Base-by-base conservation (phyloP, 768 basidiomycete genomes). In the Rhodotorula sphaerocarpa region DNA sequence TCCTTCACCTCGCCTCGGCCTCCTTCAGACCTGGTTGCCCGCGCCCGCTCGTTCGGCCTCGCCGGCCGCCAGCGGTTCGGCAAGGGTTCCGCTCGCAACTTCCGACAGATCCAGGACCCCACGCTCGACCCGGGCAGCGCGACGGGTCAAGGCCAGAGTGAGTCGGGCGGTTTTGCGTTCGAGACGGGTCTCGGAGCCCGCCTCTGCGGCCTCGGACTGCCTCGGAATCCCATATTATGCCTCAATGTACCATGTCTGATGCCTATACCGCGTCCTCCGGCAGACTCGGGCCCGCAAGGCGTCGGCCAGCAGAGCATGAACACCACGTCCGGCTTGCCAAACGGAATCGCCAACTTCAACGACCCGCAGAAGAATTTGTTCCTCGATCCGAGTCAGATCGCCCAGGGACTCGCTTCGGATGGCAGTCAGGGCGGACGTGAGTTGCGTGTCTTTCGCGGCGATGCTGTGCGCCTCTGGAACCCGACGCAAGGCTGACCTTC, bases 371-470 rank as follows among this genome's bases (percentile, higher is more conserved):
- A 44, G 51, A 52, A 59, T 27, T 50, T 67, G 30, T 60, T 82
- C 55, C 80, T 85, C 59, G 79, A 82, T 73, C 80, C 80, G 59
- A 65, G 62, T 31, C 79, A 80, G 55, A 78, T 83, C 71, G 80
- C 81, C 23, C 54, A 71, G 44, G 80, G 79, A 48, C 81, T 83
- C 59, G 78, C 78, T 34, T 78, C 81, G 51, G 71, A 81, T 63
- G 83, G 81, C 47, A 7, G n/a, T 21, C 21, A 7, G 6, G n/a
- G 11, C 27, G 21, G 43, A n/a, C 28, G 23, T 16, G 50, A 41
- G 23, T 18, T n/a, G 20, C 12, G 39, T 44, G 43, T 20, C 11
- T 44, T 7, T 20, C 9, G 36, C 16, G 10, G 9, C 36, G 36
- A 39, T 9, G 16, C 36, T 39, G 36, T 9, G 36, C 36, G 36